Evolutionary conservation across 2,329 filamentous ascomycete genomes (phyloP), one percentile per base, ranked within the genome.

Genomic region (Plectosphaerella sp.): DNA sequence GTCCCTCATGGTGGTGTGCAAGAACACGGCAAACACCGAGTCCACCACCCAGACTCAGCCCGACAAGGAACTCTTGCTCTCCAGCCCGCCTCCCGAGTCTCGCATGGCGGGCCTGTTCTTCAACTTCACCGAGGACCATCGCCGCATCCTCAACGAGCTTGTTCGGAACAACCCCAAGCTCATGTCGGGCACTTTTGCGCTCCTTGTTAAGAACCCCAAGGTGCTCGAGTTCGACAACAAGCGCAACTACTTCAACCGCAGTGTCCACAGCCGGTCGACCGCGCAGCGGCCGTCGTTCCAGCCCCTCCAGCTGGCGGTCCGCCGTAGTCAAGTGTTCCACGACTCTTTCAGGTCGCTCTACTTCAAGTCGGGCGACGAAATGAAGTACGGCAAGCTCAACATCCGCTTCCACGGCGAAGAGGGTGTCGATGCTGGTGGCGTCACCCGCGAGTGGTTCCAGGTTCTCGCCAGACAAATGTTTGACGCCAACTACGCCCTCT

Each of bases 201-300:
- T 99, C 15, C 75, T 99, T 47, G 94, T 97, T 57, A 97, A 96
- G 77, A 99, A 99, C 65, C 95, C 94, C 24, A 99, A 97, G 78
- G 95, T 99, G 4, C 78, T 99, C 12, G 94, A 99, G 66, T 99
- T 99, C 64, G 94, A 99, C 74, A 99, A 99, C 76, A 99, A 99
- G 77, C 91, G 94, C 63, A 97, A 96, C 72, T 99, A 95, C 79
- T 99, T 99, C 78, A 97, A 86, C 67, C 88, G 94, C 55, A 92
- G 91, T 63, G 86, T 99, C 11, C 94, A 99, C 69, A 72, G 75
- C 41, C 75, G 79, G 54, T 83, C 82, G 45, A 80, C 80, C 50
- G 82, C 82, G 50, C 86, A 90, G 62, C 86, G 91, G 43, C 84
- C 89, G 49, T 79, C 87, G 8, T 82, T 77, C 62, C 88, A 91